Percentiles rank a stretch among this genome's conserved stretches.
phyloP scores from a whole-genome alignment of 2,329 filamentous ascomycete species.

The Monosporascus sp. region DNA sequence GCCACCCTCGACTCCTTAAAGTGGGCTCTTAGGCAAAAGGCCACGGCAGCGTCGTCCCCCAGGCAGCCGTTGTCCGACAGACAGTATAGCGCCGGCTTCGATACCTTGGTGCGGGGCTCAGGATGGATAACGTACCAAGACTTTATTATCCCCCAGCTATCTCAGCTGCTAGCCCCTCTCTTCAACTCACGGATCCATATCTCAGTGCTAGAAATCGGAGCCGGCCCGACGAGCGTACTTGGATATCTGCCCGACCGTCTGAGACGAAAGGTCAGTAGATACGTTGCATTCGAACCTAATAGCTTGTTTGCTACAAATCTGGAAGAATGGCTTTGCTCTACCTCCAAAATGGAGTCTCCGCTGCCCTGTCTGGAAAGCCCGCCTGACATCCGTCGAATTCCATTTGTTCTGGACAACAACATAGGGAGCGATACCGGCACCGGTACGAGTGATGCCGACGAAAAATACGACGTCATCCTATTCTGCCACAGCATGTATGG shows the following conservation, averaged over 20 bases:
- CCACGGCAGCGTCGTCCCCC: constrained; percentile 15
- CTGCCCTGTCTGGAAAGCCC: constrained; percentile 36
- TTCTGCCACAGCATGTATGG: constrained; percentile 63
- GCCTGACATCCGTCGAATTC: constrained; percentile 31
- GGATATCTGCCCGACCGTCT: constrained; percentile 37
- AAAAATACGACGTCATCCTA: constrained; percentile 49
- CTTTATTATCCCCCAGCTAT: constrained; percentile 48
- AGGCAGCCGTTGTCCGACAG: constrained; percentile 36
- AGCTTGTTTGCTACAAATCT: constrained; percentile 36
- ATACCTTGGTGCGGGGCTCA: constrained; percentile 30
- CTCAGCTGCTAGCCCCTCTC: constrained; percentile 33
- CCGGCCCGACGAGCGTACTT: constrained; percentile 51
- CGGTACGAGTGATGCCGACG: constrained; percentile 15
- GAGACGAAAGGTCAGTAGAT: constrained; percentile 40
- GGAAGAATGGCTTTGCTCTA: constrained; percentile 33
- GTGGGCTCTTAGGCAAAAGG: constrained; percentile 29
- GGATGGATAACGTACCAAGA: constrained; percentile 37
- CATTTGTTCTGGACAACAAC: constrained; percentile 31
- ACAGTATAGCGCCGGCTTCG: constrained; percentile 44
- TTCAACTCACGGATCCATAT: constrained; percentile 34
- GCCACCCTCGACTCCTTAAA: constrained; percentile 40
- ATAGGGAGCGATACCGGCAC: constrained; percentile 9
- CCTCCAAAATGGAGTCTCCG: constrained; percentile 21
- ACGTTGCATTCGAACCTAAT: constrained; percentile 51
- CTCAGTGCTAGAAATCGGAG: constrained; percentile 55